phyloP scores from a whole-genome alignment of 2,329 filamentous ascomycete genomes.

The Colletotrichum gloeosporioides region DNA sequence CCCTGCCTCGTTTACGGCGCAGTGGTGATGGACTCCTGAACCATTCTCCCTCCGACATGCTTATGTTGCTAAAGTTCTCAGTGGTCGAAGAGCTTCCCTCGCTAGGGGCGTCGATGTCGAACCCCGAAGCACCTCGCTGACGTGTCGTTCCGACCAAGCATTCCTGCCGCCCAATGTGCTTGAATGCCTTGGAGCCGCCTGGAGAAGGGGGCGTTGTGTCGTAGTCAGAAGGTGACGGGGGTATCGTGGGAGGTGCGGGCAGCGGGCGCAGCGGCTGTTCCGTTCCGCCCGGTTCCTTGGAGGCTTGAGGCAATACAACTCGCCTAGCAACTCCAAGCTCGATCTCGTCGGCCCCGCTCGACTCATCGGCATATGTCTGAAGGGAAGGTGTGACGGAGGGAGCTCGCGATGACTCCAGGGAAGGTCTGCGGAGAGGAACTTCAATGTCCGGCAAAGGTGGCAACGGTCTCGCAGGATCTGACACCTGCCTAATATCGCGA shows the following conservation, averaged over 20 bases:
- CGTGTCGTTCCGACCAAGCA: background rate
- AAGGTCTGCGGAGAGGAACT: conserved; percentile 20
- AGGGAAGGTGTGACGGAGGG: conserved; percentile 31
- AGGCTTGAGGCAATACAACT: background rate
- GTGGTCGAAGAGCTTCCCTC: background rate
- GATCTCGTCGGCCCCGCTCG: conserved; percentile 23
- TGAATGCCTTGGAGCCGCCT: background rate
- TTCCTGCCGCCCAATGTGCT: background rate
- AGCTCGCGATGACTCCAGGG: conserved; percentile 17
- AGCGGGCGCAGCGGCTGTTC: background rate
- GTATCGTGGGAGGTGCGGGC: background rate
- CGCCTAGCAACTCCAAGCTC: conserved; percentile 29
- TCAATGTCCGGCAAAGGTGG: conserved; percentile 30
- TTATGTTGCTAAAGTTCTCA: background rate
- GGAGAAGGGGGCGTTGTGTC: conserved; percentile 20
- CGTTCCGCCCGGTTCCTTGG: background rate
- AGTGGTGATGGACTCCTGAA: conserved; percentile 25
- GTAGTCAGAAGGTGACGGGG: conserved; percentile 26
- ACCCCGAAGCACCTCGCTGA: background rate
- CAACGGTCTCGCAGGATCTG: conserved; percentile 30
- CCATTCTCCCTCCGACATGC: conserved; percentile 23
- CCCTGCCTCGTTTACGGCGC: background rate
- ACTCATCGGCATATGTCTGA: conserved; percentile 20
- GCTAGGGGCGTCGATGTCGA: background rate
- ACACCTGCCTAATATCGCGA: conserved; percentile 26